Conservation (phyloP, 345 rosid genomes). For the Cardamine resedifolia region DNA sequence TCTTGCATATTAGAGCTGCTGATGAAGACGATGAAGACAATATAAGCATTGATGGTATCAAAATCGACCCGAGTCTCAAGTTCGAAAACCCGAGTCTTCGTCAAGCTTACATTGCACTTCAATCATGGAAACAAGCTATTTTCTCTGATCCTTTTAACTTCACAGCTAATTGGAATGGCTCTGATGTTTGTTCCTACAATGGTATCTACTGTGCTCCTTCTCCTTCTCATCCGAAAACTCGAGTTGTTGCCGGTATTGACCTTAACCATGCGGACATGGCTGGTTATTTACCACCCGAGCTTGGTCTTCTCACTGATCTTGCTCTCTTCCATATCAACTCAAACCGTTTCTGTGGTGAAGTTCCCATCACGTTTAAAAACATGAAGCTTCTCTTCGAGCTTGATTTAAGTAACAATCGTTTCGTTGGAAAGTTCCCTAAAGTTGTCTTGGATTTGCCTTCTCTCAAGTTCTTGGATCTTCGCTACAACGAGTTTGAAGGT, state of each 20-base stretch:
- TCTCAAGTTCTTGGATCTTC: constrained; percentile 64
- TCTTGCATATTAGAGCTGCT: constrained; percentile 21
- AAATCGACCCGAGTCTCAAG: constrained; percentile 43
- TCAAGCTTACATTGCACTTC: constrained; percentile 67
- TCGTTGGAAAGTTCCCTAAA: constrained; percentile 61
- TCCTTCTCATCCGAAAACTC: constrained; percentile 32
- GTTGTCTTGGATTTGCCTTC: constrained; percentile 56
- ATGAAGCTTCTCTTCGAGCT: constrained; percentile 66
- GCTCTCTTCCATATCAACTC: constrained; percentile 74
- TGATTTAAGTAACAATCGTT: constrained; percentile 72
- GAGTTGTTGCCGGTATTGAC: constrained; percentile 67
- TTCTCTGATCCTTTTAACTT: constrained; percentile 73
- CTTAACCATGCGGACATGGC: constrained; percentile 78
- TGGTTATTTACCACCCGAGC: constrained; percentile 61
- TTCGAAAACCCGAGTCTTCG: constrained; percentile 64
- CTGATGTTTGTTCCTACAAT: constrained; percentile 60
- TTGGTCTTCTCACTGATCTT: constrained; percentile 65
- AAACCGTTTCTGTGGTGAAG: constrained; percentile 63
- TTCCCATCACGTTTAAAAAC: constrained; percentile 49
- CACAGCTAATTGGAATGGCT: constrained; percentile 61
- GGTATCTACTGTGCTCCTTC: constrained; percentile 60
- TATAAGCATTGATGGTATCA: constrained; percentile 3
- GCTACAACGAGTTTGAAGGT: constrained; percentile 78
- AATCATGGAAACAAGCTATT: constrained; percentile 68
- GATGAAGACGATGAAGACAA: not conserved